Evolutionary conservation across 2,329 filamentous ascomycete species (phyloP).

Genomic region (Verticillium alfalfae): DNA sequence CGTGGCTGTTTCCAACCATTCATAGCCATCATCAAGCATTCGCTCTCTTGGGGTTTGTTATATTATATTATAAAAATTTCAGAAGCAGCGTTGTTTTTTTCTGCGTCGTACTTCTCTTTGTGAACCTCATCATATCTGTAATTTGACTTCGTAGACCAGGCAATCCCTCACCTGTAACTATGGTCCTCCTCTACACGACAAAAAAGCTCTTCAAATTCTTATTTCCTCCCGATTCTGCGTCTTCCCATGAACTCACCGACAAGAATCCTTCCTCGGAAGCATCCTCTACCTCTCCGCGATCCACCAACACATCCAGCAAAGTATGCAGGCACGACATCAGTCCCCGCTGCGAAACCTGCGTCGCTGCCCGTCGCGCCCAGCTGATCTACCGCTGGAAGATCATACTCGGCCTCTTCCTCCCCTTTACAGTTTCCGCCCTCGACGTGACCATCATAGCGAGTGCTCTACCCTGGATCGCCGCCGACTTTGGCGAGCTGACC

Average conservation of each 20-base stretch:
- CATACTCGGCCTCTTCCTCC: conserved; percentile 51
- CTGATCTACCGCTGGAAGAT: conserved; percentile 50
- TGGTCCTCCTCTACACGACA: conserved; percentile 8
- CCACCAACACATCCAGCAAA: not conserved
- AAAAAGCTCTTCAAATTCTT: conserved; percentile 3
- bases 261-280: not conserved
- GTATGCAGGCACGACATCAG: conserved; percentile 3
- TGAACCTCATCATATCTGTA: not conserved
- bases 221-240: not conserved
- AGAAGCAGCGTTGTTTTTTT: not conserved
- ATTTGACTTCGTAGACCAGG: not conserved
- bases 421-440: conserved; percentile 56
- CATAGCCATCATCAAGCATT: not conserved
- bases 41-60: not conserved
- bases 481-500: conserved; percentile 54
- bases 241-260: not conserved
- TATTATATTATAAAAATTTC: not conserved
- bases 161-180: not conserved
- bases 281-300: not conserved
- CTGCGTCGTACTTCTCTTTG: not conserved
- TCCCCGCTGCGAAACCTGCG: conserved; percentile 20
- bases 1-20: not conserved
- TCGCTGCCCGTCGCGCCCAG: conserved; percentile 24
- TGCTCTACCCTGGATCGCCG: conserved; percentile 48
- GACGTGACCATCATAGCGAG: conserved; percentile 54